These are phyloP conservation scores for Chloromonas sp. DNA, from an alignment of 163 green algal genomes.

Conservation along the genomic window DNA sequence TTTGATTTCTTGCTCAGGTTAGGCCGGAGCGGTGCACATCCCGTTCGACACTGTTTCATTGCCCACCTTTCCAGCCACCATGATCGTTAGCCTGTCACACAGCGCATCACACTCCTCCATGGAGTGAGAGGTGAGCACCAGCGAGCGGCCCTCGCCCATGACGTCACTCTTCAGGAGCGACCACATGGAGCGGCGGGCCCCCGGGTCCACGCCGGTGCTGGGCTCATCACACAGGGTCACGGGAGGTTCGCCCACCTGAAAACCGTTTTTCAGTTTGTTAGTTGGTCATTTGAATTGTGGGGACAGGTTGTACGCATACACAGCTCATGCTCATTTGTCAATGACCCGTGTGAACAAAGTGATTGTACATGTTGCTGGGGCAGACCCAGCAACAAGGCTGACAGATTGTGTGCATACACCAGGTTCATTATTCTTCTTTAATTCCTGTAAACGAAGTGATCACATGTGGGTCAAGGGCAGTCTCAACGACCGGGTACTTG, in stretches of 20 bases:
- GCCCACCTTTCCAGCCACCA: neutral
- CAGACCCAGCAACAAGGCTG: too few relatives aligned
- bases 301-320: too few relatives aligned
- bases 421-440: too few relatives aligned
- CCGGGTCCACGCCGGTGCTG: conserved; percentile 73
- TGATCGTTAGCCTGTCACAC: conserved; percentile 35
- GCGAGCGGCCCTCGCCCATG: conserved; percentile 23
- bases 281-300: too few relatives aligned
- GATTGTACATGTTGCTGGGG: too few relatives aligned
- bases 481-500: too few relatives aligned
- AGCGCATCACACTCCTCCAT: conserved; percentile 96
- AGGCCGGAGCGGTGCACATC: neutral
- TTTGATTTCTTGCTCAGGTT: neutral
- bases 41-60: neutral
- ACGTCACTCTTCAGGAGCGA: conserved; percentile 47
- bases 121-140: conserved; percentile 84
- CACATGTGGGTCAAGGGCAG: too few relatives aligned
- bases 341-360: too few relatives aligned
- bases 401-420: too few relatives aligned
- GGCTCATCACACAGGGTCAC: conserved; percentile 71
- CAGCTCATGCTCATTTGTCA: too few relatives aligned
- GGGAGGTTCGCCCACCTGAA: conserved; percentile 47
- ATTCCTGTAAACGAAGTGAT: too few relatives aligned
- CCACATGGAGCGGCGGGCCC: conserved; percentile 67
- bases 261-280: too few relatives aligned